Evolutionary conservation across 2,329 filamentous ascomycete species (phyloP).

Genomic region (Xenosphaeropsis pyriputrescens): DNA sequence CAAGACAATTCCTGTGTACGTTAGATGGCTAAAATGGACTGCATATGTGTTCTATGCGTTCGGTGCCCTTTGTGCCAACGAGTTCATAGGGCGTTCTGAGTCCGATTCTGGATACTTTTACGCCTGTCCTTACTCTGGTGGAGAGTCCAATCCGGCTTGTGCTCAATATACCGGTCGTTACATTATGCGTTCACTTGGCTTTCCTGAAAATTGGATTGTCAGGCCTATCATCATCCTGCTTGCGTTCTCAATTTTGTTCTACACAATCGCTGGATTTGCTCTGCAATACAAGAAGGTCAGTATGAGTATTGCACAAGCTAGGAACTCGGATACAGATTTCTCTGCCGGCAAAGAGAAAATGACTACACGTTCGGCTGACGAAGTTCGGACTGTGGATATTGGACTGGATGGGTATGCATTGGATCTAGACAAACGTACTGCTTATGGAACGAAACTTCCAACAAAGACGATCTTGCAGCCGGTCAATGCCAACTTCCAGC

Average conservation of each 20-base stretch:
- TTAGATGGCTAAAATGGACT: constrained; percentile 63
- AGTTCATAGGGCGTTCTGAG: constrained; percentile 33
- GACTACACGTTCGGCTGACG: constrained; percentile 32
- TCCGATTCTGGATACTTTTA: constrained; percentile 42
- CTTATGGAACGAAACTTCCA: constrained; percentile 33
- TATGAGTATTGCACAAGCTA: constrained; percentile 53
- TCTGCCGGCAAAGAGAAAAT: constrained; percentile 61
- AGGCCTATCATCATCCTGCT: constrained; percentile 49
- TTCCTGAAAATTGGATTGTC: constrained; percentile 52
- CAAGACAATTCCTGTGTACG: constrained; percentile 59
- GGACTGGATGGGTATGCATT: constrained; percentile 49
- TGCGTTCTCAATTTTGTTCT: constrained; percentile 49
- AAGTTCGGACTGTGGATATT: constrained; percentile 48
- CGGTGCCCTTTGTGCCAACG: constrained; percentile 56
- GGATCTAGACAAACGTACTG: constrained; percentile 44
- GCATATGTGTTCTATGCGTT: constrained; percentile 57
- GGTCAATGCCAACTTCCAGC: constrained; percentile 49
- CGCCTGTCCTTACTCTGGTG: constrained; percentile 49
- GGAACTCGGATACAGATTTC: constrained; percentile 39
- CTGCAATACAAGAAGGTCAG: constrained; percentile 51
- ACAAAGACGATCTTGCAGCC: constrained; percentile 50
- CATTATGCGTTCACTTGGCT: constrained; percentile 53
- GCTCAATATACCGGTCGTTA: constrained; percentile 54
- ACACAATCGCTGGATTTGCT: constrained; percentile 41
- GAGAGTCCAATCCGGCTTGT: constrained; percentile 49